phyloP scores from a whole-genome alignment of 371 early-diverging fungal species.

The Apophysomyces elegans region DNA sequence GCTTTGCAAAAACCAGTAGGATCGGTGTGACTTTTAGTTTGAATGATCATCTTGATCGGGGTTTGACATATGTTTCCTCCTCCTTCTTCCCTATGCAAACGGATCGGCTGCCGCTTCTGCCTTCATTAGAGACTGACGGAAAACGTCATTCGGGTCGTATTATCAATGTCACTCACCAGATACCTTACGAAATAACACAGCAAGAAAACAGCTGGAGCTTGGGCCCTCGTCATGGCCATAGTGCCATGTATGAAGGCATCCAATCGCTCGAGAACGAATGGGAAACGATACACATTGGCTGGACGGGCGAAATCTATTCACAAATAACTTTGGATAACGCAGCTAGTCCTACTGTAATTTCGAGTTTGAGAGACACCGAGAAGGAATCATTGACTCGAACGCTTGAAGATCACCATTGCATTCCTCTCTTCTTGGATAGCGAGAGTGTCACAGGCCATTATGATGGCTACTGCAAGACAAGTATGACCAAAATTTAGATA shows the following conservation, averaged over 20 bases:
- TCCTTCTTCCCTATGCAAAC: background rate
- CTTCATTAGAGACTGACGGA: background rate
- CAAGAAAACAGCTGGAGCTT: constrained; percentile 23
- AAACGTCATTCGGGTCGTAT: constrained; percentile 32
- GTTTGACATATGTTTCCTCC: background rate
- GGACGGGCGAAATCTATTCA: constrained; percentile 60
- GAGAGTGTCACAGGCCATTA: constrained; percentile 76
- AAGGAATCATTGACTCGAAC: constrained; percentile 39
- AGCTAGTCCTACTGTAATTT: constrained; percentile 16
- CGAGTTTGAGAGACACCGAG: constrained; percentile 34
- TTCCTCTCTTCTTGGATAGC: constrained; percentile 82
- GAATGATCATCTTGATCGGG: background rate
- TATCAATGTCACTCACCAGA: constrained; percentile 57
- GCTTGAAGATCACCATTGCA: constrained; percentile 55
- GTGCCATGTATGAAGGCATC: constrained; percentile 80
- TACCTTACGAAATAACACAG: constrained; percentile 30
- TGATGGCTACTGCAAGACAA: constrained; percentile 92
- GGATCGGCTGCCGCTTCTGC: background rate
- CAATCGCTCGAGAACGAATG: constrained; percentile 51
- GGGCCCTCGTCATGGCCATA: constrained; percentile 66
- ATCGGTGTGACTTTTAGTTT: background rate
- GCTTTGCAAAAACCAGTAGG: too few species aligned
- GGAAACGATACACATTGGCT: constrained; percentile 70
- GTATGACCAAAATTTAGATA: constrained; percentile 38
- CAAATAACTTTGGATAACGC: constrained; percentile 12